Evolutionary conservation across 495 filamentous ascomycete genomes (phyloP), one percentile per base, ranked within the genome.

Genomic region (Poronia punctata): DNA sequence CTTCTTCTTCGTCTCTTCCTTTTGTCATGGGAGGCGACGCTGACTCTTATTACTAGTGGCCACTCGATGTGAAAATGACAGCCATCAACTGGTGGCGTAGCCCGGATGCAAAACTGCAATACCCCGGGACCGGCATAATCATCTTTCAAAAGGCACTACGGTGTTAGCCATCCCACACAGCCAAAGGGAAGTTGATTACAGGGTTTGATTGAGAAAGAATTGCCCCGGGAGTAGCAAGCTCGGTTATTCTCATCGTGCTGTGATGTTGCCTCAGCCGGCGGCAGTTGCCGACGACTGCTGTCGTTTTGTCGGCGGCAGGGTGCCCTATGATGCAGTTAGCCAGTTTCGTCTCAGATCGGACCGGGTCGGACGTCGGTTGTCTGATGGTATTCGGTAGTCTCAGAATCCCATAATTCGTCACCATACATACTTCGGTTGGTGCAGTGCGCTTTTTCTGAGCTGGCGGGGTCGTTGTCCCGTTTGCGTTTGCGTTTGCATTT

Each of bases 361-460:
- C 50, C 21, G 45, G 24, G n/a, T 45, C 48, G 29, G 50, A 55
- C 48, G 54, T 57, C 26, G 45, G 17, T 30, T 54, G 46, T 49
- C 50, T 46, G 42, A 49, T 17, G 38, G 31, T 37, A 48, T 30
- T 50, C 51, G 53, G 46, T 56, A 49, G 29, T 46, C 47, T 30
- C 32, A 24, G 48, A 37, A 53, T 49, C 43, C 42, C 42, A 48
- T 43, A 27, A 44, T 30, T 42, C 35, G 32, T 48, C 40, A 27
- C 36, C 54, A 46, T 53, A 59, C 55, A 53, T 59, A 59, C 55
- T 59, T 59, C 55, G 44, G 49, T 49, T 43, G 55, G 38, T 28
- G 52, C 55, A 32, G 38, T 53, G 26, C 55, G 55, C 52, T 53
- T 67, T 40, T 51, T 65, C 45, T 61, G 46, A 24, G 11, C n/a